Percentiles rank a stretch among this genome's conserved stretches.
Evolutionary conservation across 192 early-diverging fungal species (phyloP).

Genomic region (Oehlia diaphana): DNA sequence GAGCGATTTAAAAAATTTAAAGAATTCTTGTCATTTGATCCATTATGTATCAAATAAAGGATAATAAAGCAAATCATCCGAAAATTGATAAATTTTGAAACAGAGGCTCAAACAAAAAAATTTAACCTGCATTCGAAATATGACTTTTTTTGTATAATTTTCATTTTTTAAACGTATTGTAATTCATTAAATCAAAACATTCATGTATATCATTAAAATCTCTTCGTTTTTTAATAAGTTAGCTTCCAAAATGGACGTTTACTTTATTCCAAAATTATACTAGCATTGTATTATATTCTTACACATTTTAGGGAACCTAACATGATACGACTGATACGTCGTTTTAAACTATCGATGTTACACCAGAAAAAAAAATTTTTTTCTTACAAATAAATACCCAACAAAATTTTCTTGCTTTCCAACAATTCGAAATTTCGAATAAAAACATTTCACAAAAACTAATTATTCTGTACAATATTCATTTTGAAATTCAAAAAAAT

Average conservation of each 20-base stretch:
- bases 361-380: not conserved
- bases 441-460: not conserved
- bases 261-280: not conserved
- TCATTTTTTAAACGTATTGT: not conserved
- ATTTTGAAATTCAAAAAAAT: not conserved
- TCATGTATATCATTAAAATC: not conserved
- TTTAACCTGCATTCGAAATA: not conserved
- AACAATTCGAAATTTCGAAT: not conserved
- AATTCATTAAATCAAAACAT: not conserved
- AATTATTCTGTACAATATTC: not conserved
- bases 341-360: not conserved
- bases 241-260: no score
- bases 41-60: no score
- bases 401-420: not conserved
- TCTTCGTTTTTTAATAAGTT: not conserved
- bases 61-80: no score
- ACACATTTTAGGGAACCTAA: no score
- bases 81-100: not conserved
- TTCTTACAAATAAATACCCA: not conserved
- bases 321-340: no score
- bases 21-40: no score
- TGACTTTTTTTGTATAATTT: not conserved
- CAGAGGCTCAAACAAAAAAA: not conserved
- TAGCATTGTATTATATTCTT: no score
- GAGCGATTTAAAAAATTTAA: not conserved